Conservation (phyloP, 805 yeast species). For the Saccharomycopsis amapae region DNA sequence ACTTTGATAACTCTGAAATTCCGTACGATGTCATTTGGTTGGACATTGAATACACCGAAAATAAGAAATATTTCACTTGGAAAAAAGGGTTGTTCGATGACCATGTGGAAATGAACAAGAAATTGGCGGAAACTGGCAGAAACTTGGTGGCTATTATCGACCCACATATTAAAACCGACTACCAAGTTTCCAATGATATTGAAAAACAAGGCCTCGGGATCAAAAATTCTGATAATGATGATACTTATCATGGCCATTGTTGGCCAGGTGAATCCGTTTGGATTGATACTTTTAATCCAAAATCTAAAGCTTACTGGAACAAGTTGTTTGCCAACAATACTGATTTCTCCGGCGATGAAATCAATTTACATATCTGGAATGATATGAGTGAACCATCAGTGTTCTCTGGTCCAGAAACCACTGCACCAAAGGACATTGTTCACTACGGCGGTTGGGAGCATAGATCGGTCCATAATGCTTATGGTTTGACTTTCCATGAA, state of each 20-base stretch:
- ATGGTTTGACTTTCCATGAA: constrained; percentile 74
- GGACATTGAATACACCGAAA: constrained; percentile 86
- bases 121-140: constrained; percentile 65
- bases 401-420: constrained; percentile 90
- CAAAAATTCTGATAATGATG: constrained; percentile 35
- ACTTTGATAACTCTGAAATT: constrained; percentile 65
- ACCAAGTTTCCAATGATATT: constrained; percentile 53
- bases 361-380: constrained; percentile 84
- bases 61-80: constrained; percentile 91
- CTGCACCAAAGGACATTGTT: constrained; percentile 73
- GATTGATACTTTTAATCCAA: constrained; percentile 78
- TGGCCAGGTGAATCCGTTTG: constrained; percentile 98
- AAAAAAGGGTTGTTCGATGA: constrained; percentile 63
- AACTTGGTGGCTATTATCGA: constrained; percentile 81
- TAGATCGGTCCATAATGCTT: constrained; percentile 82
- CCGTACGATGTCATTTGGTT: constrained; percentile 94
- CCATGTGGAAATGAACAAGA: constrained; percentile 59
- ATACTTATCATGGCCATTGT: constrained; percentile 74
- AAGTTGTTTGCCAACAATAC: constrained; percentile 42
- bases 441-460: constrained; percentile 84
- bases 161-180: constrained; percentile 78
- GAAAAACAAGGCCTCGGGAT: constrained; percentile 39
- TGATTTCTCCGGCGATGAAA: constrained; percentile 40
- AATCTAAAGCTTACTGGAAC: constrained; percentile 55
- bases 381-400: constrained; percentile 98